phyloP scores from a whole-genome alignment of 202 grass and related monocot species.

The Alloteropsis angusta region DNA sequence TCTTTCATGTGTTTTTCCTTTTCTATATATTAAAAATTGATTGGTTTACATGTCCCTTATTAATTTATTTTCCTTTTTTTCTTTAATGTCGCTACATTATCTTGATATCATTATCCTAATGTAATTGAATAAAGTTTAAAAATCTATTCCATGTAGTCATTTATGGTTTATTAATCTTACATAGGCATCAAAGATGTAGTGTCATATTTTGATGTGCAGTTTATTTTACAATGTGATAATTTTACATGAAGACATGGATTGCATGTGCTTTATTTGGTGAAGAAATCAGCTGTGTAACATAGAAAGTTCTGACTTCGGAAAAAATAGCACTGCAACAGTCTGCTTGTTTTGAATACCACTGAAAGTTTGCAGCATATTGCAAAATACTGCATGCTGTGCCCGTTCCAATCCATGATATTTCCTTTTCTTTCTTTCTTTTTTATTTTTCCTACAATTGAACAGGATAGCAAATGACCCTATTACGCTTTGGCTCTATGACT shows the following conservation, averaged over 20 bases:
- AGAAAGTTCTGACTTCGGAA: background rate
- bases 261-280: background rate
- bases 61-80: constrained; percentile 2
- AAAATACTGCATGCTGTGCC: too few species aligned
- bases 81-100: background rate
- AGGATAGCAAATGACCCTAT: too few species aligned
- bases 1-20: background rate
- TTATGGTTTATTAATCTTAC: background rate
- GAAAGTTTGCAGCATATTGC: too few species aligned
- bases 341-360: background rate
- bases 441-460: too few species aligned
- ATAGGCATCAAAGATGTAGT: constrained; percentile 3
- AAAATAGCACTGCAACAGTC: background rate
- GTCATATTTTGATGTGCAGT: background rate
- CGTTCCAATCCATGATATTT: too few species aligned
- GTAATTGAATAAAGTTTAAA: background rate
- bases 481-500: too few species aligned
- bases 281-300: background rate
- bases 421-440: too few species aligned
- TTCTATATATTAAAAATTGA: background rate
- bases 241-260: background rate
- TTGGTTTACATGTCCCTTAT: background rate
- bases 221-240: background rate
- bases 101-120: background rate
- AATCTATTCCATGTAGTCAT: background rate